Conservation (phyloP, 331 rosid species). For the Dryas integrifolia region DNA sequence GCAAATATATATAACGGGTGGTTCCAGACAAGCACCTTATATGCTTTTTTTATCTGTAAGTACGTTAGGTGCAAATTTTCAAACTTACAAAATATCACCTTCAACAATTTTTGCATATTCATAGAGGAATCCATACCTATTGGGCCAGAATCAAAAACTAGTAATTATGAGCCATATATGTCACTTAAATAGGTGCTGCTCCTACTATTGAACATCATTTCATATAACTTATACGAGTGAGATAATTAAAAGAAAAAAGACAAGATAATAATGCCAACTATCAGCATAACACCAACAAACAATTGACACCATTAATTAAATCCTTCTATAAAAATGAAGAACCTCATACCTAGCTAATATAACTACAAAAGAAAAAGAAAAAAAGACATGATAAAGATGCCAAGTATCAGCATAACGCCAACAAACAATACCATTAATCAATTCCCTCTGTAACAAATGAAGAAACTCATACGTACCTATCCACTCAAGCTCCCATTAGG, state of each 20-base stretch:
- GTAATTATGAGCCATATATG: neutral
- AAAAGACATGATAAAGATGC: neutral
- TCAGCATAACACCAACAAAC: neutral
- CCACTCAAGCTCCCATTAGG: neutral
- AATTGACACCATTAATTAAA: neutral
- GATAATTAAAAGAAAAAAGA: neutral
- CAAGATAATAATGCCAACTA: neutral
- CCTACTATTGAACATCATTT: neutral
- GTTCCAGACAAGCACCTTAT: neutral
- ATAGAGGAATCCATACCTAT: neutral
- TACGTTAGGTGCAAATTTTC: neutral
- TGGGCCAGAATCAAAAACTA: neutral
- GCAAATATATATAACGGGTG: neutral
- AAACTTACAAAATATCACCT: neutral
- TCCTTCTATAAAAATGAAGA: neutral
- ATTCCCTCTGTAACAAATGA: neutral
- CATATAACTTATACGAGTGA: neutral
- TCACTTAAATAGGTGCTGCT: neutral
- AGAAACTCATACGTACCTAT: neutral
- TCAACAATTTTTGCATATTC: neutral
- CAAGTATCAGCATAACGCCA: conserved; percentile 1
- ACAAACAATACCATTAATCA: neutral
- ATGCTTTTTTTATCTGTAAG: neutral
- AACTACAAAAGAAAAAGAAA: neutral
- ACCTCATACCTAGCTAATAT: neutral